Percentiles rank a stretch among this genome's conserved stretches.
These are phyloP conservation scores for Hyaloscypha bicolor DNA, from an alignment of 495 filamentous ascomycete species.

Conservation along the genomic window DNA sequence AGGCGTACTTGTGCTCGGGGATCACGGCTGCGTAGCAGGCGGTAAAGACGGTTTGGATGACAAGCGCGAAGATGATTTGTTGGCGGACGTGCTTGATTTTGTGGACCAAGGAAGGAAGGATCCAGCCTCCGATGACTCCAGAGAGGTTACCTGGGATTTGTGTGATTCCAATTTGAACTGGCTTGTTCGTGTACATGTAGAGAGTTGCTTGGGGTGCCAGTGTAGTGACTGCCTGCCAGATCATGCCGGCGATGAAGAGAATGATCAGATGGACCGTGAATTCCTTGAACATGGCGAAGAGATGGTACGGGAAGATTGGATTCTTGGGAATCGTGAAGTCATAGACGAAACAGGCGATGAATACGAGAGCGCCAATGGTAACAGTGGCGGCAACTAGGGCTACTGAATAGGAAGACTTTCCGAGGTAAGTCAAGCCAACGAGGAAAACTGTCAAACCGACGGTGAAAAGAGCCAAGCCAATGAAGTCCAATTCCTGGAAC, in stretches of 20 bases:
- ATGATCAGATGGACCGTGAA: slow-evolving; percentile 35
- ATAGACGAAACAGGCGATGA: slow-evolving; percentile 34
- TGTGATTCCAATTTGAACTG: slow-evolving; percentile 32
- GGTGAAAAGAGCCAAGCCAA: slow-evolving; percentile 36
- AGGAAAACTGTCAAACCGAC: slow-evolving; percentile 36
- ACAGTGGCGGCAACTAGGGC: slow-evolving; percentile 29
- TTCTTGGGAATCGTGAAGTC: slow-evolving; percentile 33
- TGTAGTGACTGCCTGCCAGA: slow-evolving; percentile 31
- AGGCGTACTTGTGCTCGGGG: slow-evolving; percentile 34
- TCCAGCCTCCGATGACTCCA: slow-evolving; percentile 36
- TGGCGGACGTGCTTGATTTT: slow-evolving; percentile 38
- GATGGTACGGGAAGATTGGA: slow-evolving; percentile 35
- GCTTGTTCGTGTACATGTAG: slow-evolving; percentile 34
- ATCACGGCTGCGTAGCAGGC: slow-evolving; percentile 35
- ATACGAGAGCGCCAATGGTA: slow-evolving; percentile 32
- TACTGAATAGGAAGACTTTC: slow-evolving; percentile 19
- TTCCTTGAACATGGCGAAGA: slow-evolving; percentile 34
- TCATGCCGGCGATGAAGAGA: slow-evolving; percentile 37
- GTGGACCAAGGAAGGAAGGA: slow-evolving; percentile 36
- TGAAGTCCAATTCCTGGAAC: slow-evolving; percentile 37
- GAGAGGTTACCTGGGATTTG: slow-evolving; percentile 21
- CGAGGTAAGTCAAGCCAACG: slow-evolving; percentile 33
- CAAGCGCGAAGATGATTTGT: slow-evolving; percentile 37
- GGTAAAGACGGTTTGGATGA: slow-evolving; percentile 41
- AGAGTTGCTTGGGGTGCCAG: slow-evolving; percentile 35